Conservation (phyloP, 768 basidiomycete genomes). For the Candolleomyces efflorescens region DNA sequence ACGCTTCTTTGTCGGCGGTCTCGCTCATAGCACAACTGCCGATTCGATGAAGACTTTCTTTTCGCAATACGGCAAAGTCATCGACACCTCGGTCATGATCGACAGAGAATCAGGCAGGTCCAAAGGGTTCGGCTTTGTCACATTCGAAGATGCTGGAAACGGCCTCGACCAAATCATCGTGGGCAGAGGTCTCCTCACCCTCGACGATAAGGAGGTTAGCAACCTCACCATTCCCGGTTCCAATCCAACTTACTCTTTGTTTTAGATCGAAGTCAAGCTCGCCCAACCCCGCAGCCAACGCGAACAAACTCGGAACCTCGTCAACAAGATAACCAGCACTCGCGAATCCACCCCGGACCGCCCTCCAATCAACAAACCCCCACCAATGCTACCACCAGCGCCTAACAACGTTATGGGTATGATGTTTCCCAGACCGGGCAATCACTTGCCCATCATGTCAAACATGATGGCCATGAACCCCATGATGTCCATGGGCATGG, state of each 20-base stretch:
- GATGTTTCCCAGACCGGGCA: neutral
- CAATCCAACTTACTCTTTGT: neutral
- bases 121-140: conserved; percentile 86
- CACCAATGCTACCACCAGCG: conserved; percentile 10
- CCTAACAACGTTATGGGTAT: neutral
- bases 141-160: conserved; percentile 63
- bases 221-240: neutral
- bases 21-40: conserved; percentile 62
- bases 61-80: conserved; percentile 67
- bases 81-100: conserved; percentile 84
- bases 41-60: conserved; percentile 73
- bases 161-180: conserved; percentile 55
- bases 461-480: conserved; percentile 1
- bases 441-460: neutral
- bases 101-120: conserved; percentile 71
- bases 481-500: neutral
- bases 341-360: conserved; percentile 7
- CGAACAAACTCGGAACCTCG: conserved; percentile 41
- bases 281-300: conserved; percentile 71
- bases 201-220: conserved; percentile 75
- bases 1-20: conserved; percentile 79
- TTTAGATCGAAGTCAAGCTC: conserved; percentile 77
- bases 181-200: conserved; percentile 57
- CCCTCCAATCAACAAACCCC: conserved; percentile 28
- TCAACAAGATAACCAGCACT: conserved; percentile 14